Evolutionary conservation across 768 basidiomycete genomes (phyloP).

Genomic region (Fibroporia radiculosa): DNA sequence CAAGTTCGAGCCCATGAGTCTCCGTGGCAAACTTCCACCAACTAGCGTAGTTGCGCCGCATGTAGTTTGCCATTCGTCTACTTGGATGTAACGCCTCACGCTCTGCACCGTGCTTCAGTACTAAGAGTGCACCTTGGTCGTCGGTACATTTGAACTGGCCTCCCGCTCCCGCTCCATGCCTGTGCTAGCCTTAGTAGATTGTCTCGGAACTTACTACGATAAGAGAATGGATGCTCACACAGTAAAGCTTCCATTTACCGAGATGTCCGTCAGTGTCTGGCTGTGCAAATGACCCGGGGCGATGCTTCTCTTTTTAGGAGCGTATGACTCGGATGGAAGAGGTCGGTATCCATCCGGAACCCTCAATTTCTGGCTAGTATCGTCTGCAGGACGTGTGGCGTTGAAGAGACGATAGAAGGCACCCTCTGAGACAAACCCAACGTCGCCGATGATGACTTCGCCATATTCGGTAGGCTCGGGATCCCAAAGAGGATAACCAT

Average conservation of each 20-base stretch:
- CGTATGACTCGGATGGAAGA: slow-evolving; percentile 3
- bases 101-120: neutral
- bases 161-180: neutral
- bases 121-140: slow-evolving; percentile 11
- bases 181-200: neutral
- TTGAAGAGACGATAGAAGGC: slow-evolving; percentile 16
- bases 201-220: neutral
- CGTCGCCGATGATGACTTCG: slow-evolving; percentile 13
- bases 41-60: slow-evolving; percentile 4
- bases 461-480: slow-evolving; percentile 8
- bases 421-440: slow-evolving; percentile 12
- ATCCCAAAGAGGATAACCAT: slow-evolving; percentile 15
- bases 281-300: slow-evolving; percentile 5
- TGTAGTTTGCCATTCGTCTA: slow-evolving; percentile 9
- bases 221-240: neutral
- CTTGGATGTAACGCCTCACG: slow-evolving; percentile 5
- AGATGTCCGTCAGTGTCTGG: slow-evolving; percentile 1
- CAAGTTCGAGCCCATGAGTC: slow-evolving; percentile 2
- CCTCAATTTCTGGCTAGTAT: neutral
- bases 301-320: neutral
- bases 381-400: slow-evolving; percentile 8
- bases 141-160: slow-evolving; percentile 7
- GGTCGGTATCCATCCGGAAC: slow-evolving; percentile 10
- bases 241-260: neutral
- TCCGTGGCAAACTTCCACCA: slow-evolving; percentile 9